Percentiles rank a stretch among this genome's conserved stretches.
Conservation (phyloP, 2,329 filamentous ascomycete genomes). For the Curvularia hawaiiensis region DNA sequence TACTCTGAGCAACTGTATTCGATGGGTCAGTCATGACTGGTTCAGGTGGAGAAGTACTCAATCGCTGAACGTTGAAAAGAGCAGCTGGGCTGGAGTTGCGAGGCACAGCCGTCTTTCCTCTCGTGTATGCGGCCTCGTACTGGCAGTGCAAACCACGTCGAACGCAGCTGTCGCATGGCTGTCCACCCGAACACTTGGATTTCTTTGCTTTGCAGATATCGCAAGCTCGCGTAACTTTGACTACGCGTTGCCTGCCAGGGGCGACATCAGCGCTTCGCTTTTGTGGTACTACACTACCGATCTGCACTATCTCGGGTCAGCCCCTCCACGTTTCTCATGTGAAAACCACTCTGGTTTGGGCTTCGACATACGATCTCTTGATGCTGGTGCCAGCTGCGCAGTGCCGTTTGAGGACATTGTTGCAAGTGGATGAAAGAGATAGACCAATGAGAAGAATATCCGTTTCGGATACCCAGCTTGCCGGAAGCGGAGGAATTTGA, state of each 20-base stretch:
- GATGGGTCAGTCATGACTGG: neutral
- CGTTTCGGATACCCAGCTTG: neutral
- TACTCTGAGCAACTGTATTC: neutral
- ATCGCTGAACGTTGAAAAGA: neutral
- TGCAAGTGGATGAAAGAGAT: neutral
- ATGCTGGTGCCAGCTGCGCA: neutral
- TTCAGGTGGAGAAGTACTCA: neutral
- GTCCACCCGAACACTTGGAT: conserved; percentile 35
- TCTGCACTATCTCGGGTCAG: neutral
- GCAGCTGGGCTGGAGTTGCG: conserved; percentile 3
- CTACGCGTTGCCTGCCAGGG: conserved; percentile 14
- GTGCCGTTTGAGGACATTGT: neutral
- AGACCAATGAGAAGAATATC: neutral
- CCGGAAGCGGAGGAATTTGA: neutral
- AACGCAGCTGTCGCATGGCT: conserved; percentile 33
- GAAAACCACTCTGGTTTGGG: neutral
- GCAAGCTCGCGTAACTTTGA: conserved; percentile 39
- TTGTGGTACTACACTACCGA: conserved; percentile 14
- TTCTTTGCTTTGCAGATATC: conserved; percentile 41
- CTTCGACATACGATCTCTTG: neutral
- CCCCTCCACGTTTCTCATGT: neutral
- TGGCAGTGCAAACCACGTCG: conserved; percentile 25
- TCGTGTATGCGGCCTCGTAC: conserved; percentile 33
- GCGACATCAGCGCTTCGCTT: conserved; percentile 15
- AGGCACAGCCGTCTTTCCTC: conserved; percentile 33